Evolutionary conservation across 306 rosid genomes (phyloP).

Genomic region (Boehmeria nivea): DNA sequence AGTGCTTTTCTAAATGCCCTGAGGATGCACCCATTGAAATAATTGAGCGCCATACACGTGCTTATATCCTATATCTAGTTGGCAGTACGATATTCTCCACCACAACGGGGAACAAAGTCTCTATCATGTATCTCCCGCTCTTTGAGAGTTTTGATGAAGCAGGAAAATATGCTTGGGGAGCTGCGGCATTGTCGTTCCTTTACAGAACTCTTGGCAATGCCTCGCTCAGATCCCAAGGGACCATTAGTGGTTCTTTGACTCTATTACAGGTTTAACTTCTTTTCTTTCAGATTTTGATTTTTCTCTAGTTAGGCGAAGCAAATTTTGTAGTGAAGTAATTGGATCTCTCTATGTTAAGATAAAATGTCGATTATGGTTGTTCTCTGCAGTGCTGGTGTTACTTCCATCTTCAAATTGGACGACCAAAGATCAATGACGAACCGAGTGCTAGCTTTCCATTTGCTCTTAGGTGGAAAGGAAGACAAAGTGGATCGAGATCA

Average conservation of each 20-base stretch:
- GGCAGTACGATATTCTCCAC: slow-evolving; percentile 91
- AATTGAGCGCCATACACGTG: slow-evolving; percentile 60
- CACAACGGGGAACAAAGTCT: slow-evolving; percentile 89
- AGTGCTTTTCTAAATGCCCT: slow-evolving; percentile 72
- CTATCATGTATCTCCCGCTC: slow-evolving; percentile 73
- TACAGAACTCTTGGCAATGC: slow-evolving; percentile 89
- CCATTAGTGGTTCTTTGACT: slow-evolving; percentile 81
- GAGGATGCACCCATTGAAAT: slow-evolving; percentile 61
- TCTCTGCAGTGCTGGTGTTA: slow-evolving; percentile 71
- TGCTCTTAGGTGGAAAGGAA: slow-evolving; percentile 81
- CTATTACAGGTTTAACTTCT: slow-evolving; percentile 53
- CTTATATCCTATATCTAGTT: slow-evolving; percentile 78
- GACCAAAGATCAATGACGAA: slow-evolving; percentile 67
- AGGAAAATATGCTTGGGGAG: slow-evolving; percentile 84
- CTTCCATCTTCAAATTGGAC: slow-evolving; percentile 69
- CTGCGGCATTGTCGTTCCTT: slow-evolving; percentile 86
- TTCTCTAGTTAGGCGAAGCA: not conserved
- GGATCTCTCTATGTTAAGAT: slow-evolving; percentile 6
- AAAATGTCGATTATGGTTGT: slow-evolving; percentile 7
- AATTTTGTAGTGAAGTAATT: no score
- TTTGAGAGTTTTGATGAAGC: slow-evolving; percentile 72
- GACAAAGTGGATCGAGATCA: slow-evolving; percentile 57
- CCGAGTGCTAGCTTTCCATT: slow-evolving; percentile 53
- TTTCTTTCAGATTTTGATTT: not conserved
- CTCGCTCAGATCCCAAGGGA: slow-evolving; percentile 79